Conservation (phyloP, 768 basidiomycete genomes). For the Tulasnella sp. region DNA sequence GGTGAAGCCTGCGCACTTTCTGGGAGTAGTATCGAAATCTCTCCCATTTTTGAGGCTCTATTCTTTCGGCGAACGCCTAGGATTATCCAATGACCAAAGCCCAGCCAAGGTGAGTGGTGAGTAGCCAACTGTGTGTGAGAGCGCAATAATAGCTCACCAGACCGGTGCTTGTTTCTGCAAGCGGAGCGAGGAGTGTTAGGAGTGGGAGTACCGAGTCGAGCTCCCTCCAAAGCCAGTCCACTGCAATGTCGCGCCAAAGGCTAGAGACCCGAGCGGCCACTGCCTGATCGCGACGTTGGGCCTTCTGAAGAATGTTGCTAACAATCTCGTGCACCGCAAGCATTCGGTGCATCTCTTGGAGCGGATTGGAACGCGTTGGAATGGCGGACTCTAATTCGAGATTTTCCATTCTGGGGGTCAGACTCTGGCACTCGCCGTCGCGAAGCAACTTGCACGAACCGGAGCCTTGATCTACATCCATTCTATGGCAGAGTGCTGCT, state of each 20-base stretch:
- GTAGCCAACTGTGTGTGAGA: not conserved
- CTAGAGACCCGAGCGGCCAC: conserved; percentile 18
- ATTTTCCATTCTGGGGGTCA: too few relatives aligned
- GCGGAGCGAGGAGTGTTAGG: conserved; percentile 15
- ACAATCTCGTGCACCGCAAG: not conserved
- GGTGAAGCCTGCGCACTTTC: not conserved
- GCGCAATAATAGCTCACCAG: not conserved
- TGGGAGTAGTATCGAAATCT: not conserved
- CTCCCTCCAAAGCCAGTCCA: conserved; percentile 27
- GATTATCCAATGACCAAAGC: too few relatives aligned
- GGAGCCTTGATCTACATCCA: too few relatives aligned
- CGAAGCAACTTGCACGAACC: too few relatives aligned
- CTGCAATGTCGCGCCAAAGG: conserved; percentile 12
- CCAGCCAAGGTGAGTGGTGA: too few relatives aligned
- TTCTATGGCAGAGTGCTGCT: too few relatives aligned
- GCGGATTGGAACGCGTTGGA: not conserved
- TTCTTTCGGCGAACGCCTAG: not conserved
- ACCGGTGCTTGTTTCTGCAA: not conserved
- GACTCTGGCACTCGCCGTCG: too few relatives aligned
- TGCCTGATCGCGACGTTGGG: not conserved
- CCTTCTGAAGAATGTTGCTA: not conserved
- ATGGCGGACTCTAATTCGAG: not conserved
- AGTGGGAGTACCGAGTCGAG: conserved; percentile 5
- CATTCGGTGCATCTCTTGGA: not conserved
- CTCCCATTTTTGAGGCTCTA: not conserved